phyloP scores from a whole-genome alignment of 2,329 filamentous ascomycete genomes.

The Alternaria consortialis region DNA sequence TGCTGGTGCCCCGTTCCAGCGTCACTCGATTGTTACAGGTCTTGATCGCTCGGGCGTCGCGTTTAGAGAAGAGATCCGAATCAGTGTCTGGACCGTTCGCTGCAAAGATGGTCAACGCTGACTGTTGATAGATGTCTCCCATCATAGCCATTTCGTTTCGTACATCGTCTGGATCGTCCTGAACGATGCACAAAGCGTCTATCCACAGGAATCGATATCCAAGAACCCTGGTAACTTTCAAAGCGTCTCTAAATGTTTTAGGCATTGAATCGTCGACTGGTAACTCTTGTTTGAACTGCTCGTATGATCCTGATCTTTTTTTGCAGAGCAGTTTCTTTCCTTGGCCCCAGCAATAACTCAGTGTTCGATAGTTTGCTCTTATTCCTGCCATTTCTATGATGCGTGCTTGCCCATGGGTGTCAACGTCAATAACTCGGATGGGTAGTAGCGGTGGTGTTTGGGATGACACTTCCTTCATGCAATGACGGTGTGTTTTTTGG shows the following conservation, averaged over 20 bases:
- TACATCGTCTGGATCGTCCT: neutral
- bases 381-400: neutral
- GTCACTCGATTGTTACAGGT: neutral
- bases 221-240: neutral
- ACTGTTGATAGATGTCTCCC: neutral
- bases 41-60: neutral
- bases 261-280: neutral
- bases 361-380: neutral
- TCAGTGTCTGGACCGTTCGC: neutral
- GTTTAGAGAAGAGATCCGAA: neutral
- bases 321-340: neutral
- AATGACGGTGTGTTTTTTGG: neutral
- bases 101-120: neutral
- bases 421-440: neutral
- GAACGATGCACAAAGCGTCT: neutral
- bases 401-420: neutral
- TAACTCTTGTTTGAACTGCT: neutral
- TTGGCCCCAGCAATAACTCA: neutral
- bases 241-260: neutral
- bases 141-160: neutral
- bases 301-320: neutral
- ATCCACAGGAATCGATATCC: neutral
- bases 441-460: neutral
- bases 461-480: neutral
- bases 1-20: too few relatives aligned